Evolutionary conservation across 768 basidiomycete genomes (phyloP), one percentile per base, ranked within the genome.

Genomic region (Mrakia blollopis): DNA sequence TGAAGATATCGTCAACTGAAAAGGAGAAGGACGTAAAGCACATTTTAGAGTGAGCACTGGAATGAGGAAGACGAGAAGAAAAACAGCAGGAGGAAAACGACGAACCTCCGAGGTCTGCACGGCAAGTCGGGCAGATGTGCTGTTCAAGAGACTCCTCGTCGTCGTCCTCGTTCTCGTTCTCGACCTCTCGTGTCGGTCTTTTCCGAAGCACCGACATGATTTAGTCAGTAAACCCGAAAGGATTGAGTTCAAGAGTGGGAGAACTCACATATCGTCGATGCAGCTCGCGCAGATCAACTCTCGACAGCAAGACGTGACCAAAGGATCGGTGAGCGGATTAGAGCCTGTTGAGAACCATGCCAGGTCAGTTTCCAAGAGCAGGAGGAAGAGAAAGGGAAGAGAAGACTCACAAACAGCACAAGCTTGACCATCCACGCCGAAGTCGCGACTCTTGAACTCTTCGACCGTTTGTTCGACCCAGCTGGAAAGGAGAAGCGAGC

Each of bases 381-480:
- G 14, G 25, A 28, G 61, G 14, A 3, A 21, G 13, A 39, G 9
- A 5, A 10, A 5, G 9, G 21, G 35, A 18, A 23, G 16, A 18
- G 32, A 35, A 28, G 37, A 68, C 65, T 68, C 39, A 68, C 65
- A 68, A n/a, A 68, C 65, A 68, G 65, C 65, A 39, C 65, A 68
- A 39, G 35, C 37, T 23, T 44, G 65, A 23, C 65, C 65, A 18
- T n/a, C 35, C 21, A 30, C 32, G 23, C 65, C 65, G 21, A 35
- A 44, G 18, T 68, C 37, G 9, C 39, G 35, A 3, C 18, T 25
- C 21, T 41, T 25, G 25, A 68, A 10, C 13, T 52, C 68, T 5
- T 71, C 68, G 30, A 57, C 32, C 18, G 47, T 54, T 8, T 60
- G 4, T 30, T 35, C 23, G 47, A 73, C 60, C 72, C 57, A 61